These are phyloP conservation scores for Tricholoma hemisulphureum DNA, from an alignment of 768 basidiomycete genomes.

Conservation along the genomic window DNA sequence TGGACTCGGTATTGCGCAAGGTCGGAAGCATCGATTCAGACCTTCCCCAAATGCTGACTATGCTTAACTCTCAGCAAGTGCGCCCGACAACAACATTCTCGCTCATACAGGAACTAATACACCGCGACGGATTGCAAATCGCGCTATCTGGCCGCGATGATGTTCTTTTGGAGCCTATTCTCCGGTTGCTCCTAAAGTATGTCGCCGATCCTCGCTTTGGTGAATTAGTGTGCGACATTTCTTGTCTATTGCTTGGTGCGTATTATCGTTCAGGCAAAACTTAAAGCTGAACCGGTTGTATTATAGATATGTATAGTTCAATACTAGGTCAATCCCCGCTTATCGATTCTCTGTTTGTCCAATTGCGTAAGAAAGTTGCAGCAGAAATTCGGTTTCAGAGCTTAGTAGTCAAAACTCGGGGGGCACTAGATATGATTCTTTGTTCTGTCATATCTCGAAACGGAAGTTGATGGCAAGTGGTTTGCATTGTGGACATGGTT, in stretches of 20 bases:
- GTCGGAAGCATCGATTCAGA: constrained; percentile 34
- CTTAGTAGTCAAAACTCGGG: constrained; percentile 78
- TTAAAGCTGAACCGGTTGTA: constrained; percentile 6
- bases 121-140: constrained; percentile 82
- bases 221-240: constrained; percentile 80
- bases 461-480: constrained; percentile 8
- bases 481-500: constrained; percentile 1
- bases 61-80: constrained; percentile 55
- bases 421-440: constrained; percentile 89
- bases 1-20: constrained; percentile 89
- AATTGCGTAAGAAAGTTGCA: constrained; percentile 79
- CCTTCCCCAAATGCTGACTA: not conserved
- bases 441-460: constrained; percentile 44
- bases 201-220: constrained; percentile 90
- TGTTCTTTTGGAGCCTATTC: constrained; percentile 85
- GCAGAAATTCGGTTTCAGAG: constrained; percentile 86
- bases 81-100: constrained; percentile 86
- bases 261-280: not conserved
- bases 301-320: constrained; percentile 83
- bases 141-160: constrained; percentile 92
- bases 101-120: constrained; percentile 87
- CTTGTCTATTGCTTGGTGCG: constrained; percentile 81
- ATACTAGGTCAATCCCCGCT: constrained; percentile 93
- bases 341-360: constrained; percentile 82
- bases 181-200: constrained; percentile 83